phyloP scores from a whole-genome alignment of 306 rosid genomes.

The Quercus gilva region DNA sequence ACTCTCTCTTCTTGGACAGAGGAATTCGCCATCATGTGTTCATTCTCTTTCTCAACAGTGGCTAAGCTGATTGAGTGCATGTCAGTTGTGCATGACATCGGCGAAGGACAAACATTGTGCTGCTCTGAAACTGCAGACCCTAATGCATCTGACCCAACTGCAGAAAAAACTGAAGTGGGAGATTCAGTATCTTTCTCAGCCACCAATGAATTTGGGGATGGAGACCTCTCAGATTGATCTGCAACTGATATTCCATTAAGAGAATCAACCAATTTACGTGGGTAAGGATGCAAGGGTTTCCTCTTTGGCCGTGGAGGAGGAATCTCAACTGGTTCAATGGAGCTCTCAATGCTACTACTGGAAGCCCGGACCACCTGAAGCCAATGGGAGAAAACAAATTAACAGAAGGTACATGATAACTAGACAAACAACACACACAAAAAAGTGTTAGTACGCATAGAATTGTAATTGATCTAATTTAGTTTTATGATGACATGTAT shows the following conservation, averaged over 20 bases:
- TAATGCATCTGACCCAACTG: conserved; percentile 54
- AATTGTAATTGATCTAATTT: conserved; percentile 1
- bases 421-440: neutral
- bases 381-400: conserved; percentile 17
- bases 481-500: neutral
- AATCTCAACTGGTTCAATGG: conserved; percentile 63
- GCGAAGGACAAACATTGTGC: conserved; percentile 43
- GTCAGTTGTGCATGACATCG: conserved; percentile 65
- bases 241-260: conserved; percentile 34
- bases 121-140: conserved; percentile 56
- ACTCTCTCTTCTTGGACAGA: conserved; percentile 49
- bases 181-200: conserved; percentile 59
- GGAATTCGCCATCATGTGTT: conserved; percentile 38
- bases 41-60: conserved; percentile 53
- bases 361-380: conserved; percentile 75
- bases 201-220: conserved; percentile 43
- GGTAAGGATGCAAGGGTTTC: conserved; percentile 93
- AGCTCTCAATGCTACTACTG: conserved; percentile 48
- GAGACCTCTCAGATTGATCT: conserved; percentile 53
- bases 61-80: conserved; percentile 43
- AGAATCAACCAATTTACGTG: conserved; percentile 60
- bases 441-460: neutral
- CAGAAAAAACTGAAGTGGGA: conserved; percentile 70
- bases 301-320: conserved; percentile 98
- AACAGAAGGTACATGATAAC: conserved; percentile 5